These are phyloP conservation scores for Mycena polygramma DNA, from an alignment of 768 basidiomycete genomes.

Conservation along the genomic window DNA sequence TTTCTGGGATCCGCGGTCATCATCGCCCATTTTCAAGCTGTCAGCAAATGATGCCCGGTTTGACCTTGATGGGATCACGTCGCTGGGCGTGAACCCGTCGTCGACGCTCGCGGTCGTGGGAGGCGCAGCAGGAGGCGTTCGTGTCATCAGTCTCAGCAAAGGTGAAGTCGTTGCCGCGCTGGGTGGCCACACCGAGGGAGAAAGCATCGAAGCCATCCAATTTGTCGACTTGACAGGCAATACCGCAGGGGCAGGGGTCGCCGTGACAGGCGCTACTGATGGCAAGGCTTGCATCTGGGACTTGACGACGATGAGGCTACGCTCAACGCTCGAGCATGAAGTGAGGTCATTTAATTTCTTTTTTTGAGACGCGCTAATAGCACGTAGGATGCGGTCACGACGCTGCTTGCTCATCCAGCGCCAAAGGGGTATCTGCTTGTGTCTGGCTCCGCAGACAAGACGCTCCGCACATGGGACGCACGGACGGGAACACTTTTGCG, in stretches of 20 bases:
- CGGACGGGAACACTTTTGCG: conserved; percentile 84
- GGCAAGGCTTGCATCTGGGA: conserved; percentile 98
- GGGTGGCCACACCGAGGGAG: conserved; percentile 86
- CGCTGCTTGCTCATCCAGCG: conserved; percentile 77
- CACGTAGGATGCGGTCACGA: conserved; percentile 85
- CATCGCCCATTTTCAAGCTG: conserved; percentile 87
- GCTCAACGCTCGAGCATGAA: conserved; percentile 85
- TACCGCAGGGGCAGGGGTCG: conserved; percentile 67
- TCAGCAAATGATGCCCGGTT: conserved; percentile 79
- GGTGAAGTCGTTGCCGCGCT: conserved; percentile 86
- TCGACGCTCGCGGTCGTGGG: conserved; percentile 95
- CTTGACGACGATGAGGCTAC: conserved; percentile 84
- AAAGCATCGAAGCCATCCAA: conserved; percentile 88
- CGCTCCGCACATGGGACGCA: conserved; percentile 93
- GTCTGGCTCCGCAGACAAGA: conserved; percentile 89
- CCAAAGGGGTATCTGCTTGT: conserved; percentile 85
- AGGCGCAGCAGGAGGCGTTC: conserved; percentile 85
- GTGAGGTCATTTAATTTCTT: conserved; percentile 53
- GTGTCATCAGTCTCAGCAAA: conserved; percentile 88
- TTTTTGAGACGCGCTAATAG: conserved; percentile 21
- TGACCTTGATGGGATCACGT: conserved; percentile 86
- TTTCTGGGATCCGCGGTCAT: conserved; percentile 90
- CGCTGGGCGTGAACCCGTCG: conserved; percentile 85
- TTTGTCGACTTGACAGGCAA: conserved; percentile 84
- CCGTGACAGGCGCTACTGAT: conserved; percentile 92